A percentile compares a stretch with the other conserved stretches of the same genome.
phyloP scores from a whole-genome alignment of 1,284 basidiomycete genomes.

The Lentinus polychrous region DNA sequence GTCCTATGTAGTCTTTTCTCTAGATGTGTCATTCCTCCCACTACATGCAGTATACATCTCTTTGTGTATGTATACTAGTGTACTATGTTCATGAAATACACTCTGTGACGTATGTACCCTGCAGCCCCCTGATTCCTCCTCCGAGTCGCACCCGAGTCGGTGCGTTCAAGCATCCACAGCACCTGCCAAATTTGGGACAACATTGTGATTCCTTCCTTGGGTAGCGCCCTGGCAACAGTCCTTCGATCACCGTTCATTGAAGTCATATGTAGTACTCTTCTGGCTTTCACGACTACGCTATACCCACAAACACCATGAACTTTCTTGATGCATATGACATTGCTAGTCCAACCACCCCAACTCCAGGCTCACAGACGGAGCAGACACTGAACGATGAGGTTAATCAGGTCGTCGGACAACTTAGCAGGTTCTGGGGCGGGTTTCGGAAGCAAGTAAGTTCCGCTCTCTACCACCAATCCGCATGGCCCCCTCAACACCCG shows the following conservation, averaged over 20 bases:
- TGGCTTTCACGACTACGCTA: not conserved
- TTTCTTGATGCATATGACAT: conserved; percentile 66
- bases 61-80: no score
- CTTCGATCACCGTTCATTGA: no score
- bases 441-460: conserved; percentile 76
- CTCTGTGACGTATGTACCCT: no score
- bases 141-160: no score
- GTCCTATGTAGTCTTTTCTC: no score
- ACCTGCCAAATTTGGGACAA: not conserved
- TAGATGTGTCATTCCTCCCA: no score
- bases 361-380: conserved; percentile 33
- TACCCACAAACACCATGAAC: conserved; percentile 42
- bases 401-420: conserved; percentile 74
- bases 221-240: no score
- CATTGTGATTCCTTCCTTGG: not conserved
- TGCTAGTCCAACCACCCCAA: conserved; percentile 40
- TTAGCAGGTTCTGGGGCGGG: conserved; percentile 85
- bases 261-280: no score
- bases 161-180: not conserved
- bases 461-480: not conserved
- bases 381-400: conserved; percentile 82
- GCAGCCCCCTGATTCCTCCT: no score
- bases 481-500: not conserved
- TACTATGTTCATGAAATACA: no score
- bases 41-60: no score